Conservation (phyloP, 1,284 basidiomycete genomes). For the Tylopilus sp. region DNA sequence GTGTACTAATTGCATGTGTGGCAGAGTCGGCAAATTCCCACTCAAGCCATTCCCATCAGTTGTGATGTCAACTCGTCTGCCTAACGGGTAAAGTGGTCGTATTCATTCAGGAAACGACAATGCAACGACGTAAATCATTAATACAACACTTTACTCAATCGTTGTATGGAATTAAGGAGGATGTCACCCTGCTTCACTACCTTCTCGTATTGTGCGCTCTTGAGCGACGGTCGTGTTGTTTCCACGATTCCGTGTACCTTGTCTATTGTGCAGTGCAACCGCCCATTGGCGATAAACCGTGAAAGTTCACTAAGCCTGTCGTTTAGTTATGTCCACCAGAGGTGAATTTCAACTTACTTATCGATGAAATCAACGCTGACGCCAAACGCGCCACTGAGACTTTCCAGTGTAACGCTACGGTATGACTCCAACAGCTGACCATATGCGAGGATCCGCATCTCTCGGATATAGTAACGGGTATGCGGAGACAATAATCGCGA, state of each 20-base stretch:
- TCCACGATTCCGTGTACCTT: conserved; percentile 93
- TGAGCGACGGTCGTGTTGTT: conserved; percentile 85
- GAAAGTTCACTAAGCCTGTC: conserved; percentile 75
- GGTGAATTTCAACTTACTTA: conserved; percentile 47
- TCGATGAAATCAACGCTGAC: conserved; percentile 90
- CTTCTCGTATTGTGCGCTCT: conserved; percentile 89
- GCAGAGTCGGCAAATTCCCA: background rate
- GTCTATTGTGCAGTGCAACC: conserved; percentile 90
- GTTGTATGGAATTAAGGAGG: conserved; percentile 76
- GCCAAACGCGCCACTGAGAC: conserved; percentile 86
- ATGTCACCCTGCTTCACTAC: conserved; percentile 88
- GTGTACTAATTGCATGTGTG: too few relatives aligned
- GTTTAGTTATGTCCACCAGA: conserved; percentile 1
- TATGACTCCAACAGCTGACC: conserved; percentile 91
- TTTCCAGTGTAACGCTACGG: conserved; percentile 85
- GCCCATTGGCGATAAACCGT: conserved; percentile 88
- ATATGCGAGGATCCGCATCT: conserved; percentile 97
- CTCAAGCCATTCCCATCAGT: too few relatives aligned
- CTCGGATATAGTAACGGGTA: conserved; percentile 88
- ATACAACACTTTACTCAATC: conserved; percentile 74
- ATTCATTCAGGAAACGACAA: background rate
- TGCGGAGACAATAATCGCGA: conserved; percentile 87
- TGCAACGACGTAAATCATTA: conserved; percentile 29
- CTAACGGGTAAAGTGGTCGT: too few relatives aligned
- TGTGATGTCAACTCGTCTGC: background rate